These are phyloP conservation scores for Striga asiatica DNA, from an alignment of 257 asterid species.

Conservation along the genomic window DNA sequence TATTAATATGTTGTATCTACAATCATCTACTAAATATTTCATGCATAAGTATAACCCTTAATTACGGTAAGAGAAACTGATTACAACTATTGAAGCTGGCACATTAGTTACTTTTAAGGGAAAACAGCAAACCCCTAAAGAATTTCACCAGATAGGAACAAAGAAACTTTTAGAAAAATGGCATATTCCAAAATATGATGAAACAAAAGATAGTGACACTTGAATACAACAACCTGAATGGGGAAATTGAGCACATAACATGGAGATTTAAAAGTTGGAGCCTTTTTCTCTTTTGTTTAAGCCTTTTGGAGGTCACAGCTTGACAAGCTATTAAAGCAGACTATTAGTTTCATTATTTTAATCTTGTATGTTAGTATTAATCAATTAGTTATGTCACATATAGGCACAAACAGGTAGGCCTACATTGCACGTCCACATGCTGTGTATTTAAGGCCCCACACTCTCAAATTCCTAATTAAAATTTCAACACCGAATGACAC, in stretches of 20 bases:
- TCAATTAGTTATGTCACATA: conserved; percentile 28
- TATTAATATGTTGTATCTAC: too few species aligned
- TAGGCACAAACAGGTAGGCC: conserved; percentile 39
- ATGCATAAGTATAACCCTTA: too few species aligned
- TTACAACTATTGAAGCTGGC: too few species aligned
- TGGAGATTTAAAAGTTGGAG: background rate
- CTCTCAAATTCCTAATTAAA: conserved; percentile 16
- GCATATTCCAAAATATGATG: background rate
- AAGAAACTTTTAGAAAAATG: background rate
- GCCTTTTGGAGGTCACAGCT: conserved; percentile 29
- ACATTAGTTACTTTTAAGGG: too few species aligned
- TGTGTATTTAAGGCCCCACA: conserved; percentile 26
- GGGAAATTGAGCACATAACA: background rate
- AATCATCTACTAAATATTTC: too few species aligned
- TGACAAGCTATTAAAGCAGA: conserved; percentile 31
- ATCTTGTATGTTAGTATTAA: conserved; percentile 16
- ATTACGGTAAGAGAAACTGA: too few species aligned
- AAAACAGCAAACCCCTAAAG: too few species aligned
- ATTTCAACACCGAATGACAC: conserved; percentile 10
- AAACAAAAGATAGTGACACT: background rate
- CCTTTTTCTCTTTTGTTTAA: background rate
- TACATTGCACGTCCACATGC: background rate
- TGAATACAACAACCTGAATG: background rate
- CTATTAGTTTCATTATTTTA: conserved; percentile 20
- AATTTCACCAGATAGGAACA: background rate